Evolutionary conservation across 305 asterid genomes (phyloP).

Genomic region (Fraxinus latifolia): DNA sequence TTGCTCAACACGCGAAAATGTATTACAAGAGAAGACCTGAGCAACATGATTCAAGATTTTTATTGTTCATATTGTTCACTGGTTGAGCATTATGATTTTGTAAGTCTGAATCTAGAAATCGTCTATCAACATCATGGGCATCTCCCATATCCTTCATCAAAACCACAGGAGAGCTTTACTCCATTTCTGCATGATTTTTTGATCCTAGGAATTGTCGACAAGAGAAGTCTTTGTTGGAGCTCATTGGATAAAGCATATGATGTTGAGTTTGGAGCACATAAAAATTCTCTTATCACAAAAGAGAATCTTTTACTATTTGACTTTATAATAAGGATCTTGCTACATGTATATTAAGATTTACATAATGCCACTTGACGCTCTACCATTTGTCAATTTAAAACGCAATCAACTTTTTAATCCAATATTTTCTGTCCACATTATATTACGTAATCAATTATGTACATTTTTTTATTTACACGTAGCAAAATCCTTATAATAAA

Average conservation of each 20-base stretch:
- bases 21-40: slow-evolving; percentile 84
- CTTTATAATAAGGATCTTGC: background rate
- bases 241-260: slow-evolving; percentile 36
- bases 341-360: no score
- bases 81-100: slow-evolving; percentile 66
- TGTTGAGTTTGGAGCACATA: background rate
- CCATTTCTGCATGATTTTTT: background rate
- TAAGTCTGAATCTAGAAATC: slow-evolving; percentile 55
- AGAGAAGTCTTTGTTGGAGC: slow-evolving; percentile 38
- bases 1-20: slow-evolving; percentile 89
- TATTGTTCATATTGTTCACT: slow-evolving; percentile 70
- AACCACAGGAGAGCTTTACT: background rate
- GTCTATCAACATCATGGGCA: slow-evolving; percentile 48
- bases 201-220: slow-evolving; percentile 26
- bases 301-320: background rate
- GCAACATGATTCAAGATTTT: slow-evolving; percentile 78
- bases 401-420: no score
- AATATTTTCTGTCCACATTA: background rate
- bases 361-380: background rate
- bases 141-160: slow-evolving; percentile 52
- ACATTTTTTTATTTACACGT: background rate
- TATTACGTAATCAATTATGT: no score
- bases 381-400: no score
- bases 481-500: background rate
- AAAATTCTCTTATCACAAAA: background rate